Conservation (phyloP, 2,329 filamentous ascomycete species). For the Tolypocladium capitatum region DNA sequence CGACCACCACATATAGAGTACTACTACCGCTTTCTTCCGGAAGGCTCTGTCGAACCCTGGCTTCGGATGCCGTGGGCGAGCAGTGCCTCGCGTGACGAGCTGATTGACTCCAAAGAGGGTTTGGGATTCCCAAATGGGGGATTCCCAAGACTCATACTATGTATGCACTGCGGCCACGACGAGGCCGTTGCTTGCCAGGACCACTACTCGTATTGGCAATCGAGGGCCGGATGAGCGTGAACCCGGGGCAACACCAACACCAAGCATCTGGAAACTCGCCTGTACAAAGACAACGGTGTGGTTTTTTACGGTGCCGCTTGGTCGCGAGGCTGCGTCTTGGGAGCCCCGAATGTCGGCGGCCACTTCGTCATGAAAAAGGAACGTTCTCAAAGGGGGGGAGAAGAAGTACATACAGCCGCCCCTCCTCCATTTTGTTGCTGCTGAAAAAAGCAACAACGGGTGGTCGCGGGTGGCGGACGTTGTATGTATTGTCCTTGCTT, state of each 20-base stretch:
- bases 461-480: neutral
- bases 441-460: neutral
- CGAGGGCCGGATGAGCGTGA: neutral
- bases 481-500: neutral
- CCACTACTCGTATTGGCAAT: too few relatives aligned
- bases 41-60: neutral
- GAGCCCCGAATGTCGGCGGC: too few relatives aligned
- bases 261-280: neutral
- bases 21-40: neutral
- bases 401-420: too few relatives aligned
- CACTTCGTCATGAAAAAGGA: too few relatives aligned
- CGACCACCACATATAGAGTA: neutral
- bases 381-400: too few relatives aligned
- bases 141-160: neutral
- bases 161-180: too few relatives aligned
- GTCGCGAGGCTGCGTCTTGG: too few relatives aligned
- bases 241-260: neutral
- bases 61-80: neutral
- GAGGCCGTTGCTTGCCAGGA: neutral
- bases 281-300: too few relatives aligned
- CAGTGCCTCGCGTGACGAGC: neutral
- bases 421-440: neutral
- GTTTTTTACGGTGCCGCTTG: too few relatives aligned
- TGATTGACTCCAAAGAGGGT: neutral
- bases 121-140: neutral